phyloP scores from a whole-genome alignment of 441 rosid species.

The Arabidopsis hybrid region DNA sequence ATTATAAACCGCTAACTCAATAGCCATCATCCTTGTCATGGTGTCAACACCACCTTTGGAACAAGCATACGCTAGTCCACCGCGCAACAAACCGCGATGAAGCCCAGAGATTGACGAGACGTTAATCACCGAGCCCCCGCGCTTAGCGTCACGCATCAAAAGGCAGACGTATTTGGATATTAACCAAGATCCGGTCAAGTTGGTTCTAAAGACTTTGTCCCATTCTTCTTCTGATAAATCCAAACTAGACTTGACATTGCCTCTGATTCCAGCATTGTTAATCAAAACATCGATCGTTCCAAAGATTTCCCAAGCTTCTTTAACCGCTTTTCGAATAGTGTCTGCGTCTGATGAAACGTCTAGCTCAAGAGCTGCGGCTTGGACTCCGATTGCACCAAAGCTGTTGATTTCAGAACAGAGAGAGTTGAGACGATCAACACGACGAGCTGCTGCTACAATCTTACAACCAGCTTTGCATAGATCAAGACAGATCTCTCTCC shows the following conservation, averaged over 20 bases:
- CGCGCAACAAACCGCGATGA: not conserved
- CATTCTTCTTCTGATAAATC: not conserved
- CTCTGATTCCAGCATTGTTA: slow-evolving; percentile 14
- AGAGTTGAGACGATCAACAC: not conserved
- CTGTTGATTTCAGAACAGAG: slow-evolving; percentile 15
- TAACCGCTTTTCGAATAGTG: not conserved
- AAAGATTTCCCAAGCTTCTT: not conserved
- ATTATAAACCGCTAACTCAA: not conserved
- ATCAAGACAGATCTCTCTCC: slow-evolving; percentile 20
- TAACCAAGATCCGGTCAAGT: slow-evolving; percentile 1
- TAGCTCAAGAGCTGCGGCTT: not conserved
- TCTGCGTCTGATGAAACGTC: not conserved
- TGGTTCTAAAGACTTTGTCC: not conserved
- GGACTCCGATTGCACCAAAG: not conserved
- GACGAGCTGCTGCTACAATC: slow-evolving; percentile 7
- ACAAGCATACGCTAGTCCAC: slow-evolving; percentile 1
- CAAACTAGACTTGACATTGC: not conserved
- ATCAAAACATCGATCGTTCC: slow-evolving; percentile 5
- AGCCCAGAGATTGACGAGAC: not conserved
- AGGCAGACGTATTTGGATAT: not conserved
- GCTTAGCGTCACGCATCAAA: not conserved
- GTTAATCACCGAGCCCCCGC: not conserved
- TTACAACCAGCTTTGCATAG: slow-evolving; percentile 15
- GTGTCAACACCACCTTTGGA: not conserved
- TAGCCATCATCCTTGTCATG: not conserved